Conservation (phyloP, 2,329 filamentous ascomycete genomes). For the Arthrobotrys musiformis region DNA sequence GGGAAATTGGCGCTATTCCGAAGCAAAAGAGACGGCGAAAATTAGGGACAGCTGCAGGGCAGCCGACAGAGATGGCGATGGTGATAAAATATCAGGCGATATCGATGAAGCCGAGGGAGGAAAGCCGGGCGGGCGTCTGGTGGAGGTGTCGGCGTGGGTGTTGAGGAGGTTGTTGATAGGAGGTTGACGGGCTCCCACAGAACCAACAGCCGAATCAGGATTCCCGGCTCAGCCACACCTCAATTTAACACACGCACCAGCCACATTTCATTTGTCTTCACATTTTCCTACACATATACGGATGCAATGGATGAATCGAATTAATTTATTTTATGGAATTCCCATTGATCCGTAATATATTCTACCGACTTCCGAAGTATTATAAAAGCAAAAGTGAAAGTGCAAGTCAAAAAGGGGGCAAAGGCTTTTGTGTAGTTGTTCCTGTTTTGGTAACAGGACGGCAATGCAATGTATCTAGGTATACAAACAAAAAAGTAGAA, state of each 20-base stretch:
- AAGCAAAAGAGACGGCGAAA: slow-evolving; percentile 13
- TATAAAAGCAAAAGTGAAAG: no score
- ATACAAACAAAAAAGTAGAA: no score
- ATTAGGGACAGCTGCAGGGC: neutral
- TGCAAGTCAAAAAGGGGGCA: no score
- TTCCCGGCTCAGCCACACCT: slow-evolving; percentile 41
- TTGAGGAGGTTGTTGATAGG: slow-evolving; percentile 56
- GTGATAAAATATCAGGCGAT: slow-evolving; percentile 31
- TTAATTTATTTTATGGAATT: no score
- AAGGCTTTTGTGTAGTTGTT: no score
- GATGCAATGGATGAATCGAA: no score
- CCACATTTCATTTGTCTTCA: slow-evolving; percentile 17
- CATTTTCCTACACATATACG: no score
- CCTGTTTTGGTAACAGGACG: no score
- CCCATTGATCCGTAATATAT: no score
- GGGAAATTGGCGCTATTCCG: slow-evolving; percentile 41
- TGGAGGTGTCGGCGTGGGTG: slow-evolving; percentile 36
- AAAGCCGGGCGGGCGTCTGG: slow-evolving; percentile 19
- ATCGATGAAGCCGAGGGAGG: slow-evolving; percentile 29
- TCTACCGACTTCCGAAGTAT: no score
- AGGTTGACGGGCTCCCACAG: slow-evolving; percentile 42
- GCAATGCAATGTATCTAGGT: no score
- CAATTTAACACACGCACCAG: slow-evolving; percentile 1
- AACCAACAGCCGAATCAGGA: slow-evolving; percentile 48
- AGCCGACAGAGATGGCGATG: slow-evolving; percentile 12